phyloP scores from a whole-genome alignment of 805 yeast genomes.

The Candida silvicultrix region DNA sequence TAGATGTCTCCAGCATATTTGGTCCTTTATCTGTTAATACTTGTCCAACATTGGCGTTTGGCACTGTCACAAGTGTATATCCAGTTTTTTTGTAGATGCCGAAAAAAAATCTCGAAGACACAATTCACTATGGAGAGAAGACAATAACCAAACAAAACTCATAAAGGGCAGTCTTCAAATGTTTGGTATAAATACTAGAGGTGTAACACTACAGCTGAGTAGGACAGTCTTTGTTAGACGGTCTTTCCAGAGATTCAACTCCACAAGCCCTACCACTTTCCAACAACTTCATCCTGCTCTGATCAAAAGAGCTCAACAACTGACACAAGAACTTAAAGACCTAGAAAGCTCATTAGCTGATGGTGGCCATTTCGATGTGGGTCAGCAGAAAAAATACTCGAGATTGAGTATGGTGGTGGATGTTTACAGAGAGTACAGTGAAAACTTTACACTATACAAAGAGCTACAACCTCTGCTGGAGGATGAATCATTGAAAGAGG shows the following conservation, averaged over 20 bases:
- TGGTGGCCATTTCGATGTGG: conserved; percentile 37
- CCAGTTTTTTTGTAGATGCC: too few species aligned
- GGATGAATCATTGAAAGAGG: conserved; percentile 45
- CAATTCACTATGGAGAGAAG: too few species aligned
- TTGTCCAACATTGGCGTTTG: neutral
- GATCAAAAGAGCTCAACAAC: conserved; percentile 37
- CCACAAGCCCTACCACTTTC: conserved; percentile 8
- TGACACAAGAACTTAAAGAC: conserved; percentile 32
- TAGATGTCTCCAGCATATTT: neutral
- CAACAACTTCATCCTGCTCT: conserved; percentile 44
- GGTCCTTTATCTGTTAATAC: neutral
- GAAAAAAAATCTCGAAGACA: too few species aligned
- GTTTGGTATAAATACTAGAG: neutral
- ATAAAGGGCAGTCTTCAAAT: neutral
- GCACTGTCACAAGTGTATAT: too few species aligned
- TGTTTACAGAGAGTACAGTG: conserved; percentile 31
- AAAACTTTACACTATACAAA: conserved; percentile 21
- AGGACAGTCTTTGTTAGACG: too few species aligned
- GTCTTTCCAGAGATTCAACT: conserved; percentile 9
- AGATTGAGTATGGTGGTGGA: conserved; percentile 38
- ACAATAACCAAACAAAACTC: too few species aligned
- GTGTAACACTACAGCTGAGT: neutral
- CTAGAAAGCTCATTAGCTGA: conserved; percentile 36
- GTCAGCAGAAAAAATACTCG: conserved; percentile 43
- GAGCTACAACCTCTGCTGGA: conserved; percentile 38